phyloP scores from a whole-genome alignment of 208 protist genomes.

The Trichomonas vaginalis region DNA sequence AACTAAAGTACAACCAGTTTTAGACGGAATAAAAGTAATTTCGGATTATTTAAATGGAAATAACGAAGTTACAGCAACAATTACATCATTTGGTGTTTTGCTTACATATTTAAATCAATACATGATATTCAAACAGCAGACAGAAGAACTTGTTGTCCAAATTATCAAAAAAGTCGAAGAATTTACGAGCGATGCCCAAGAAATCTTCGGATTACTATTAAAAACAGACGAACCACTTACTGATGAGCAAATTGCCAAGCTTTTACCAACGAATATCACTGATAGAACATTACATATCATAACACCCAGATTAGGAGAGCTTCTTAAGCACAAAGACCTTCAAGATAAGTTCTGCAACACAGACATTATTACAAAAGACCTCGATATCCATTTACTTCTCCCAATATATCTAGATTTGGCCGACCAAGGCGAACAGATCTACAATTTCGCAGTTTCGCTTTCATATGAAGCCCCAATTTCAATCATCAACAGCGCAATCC shows the following conservation, averaged over 20 bases:
- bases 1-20: not conserved
- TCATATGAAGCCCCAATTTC: not conserved
- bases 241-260: not conserved
- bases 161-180: not conserved
- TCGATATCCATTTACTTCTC: not conserved
- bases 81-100: not conserved
- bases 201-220: not conserved
- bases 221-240: not conserved
- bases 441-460: not conserved
- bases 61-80: not conserved
- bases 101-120: not conserved
- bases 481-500: not conserved
- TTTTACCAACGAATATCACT: not conserved
- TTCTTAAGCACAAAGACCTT: not conserved
- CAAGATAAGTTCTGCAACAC: not conserved
- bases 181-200: not conserved
- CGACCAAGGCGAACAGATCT: not conserved
- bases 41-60: not conserved
- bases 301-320: not conserved
- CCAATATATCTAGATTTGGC: not conserved
- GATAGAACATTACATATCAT: not conserved
- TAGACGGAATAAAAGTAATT: not conserved
- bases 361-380: not conserved
- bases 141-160: not conserved
- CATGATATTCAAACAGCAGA: not conserved